Evolutionary conservation across 2,329 filamentous ascomycete species (phyloP).

Genomic region (Epichloe gansuensis): DNA sequence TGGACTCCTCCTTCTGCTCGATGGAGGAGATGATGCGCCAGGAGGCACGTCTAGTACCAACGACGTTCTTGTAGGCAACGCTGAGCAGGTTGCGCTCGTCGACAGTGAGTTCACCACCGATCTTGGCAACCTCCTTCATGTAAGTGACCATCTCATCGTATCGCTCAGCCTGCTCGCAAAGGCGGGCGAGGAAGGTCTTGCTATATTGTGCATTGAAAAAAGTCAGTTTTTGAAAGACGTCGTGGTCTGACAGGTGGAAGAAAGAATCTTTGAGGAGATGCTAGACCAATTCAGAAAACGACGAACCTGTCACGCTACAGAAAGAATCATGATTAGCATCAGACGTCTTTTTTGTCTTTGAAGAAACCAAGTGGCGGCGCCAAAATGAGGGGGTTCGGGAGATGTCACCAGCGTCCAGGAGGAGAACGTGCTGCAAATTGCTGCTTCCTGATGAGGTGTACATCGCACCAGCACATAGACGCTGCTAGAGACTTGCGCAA

Average conservation of each 20-base stretch:
- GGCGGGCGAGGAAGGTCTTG: conserved; percentile 99
- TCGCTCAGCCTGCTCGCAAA: conserved; percentile 99
- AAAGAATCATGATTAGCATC: conserved; percentile 24
- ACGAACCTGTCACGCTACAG: conserved; percentile 57
- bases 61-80: conserved; percentile 99
- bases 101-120: conserved; percentile 68
- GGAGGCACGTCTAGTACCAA: conserved; percentile 93
- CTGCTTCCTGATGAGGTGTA: neutral
- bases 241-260: conserved; percentile 5
- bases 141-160: conserved; percentile 99
- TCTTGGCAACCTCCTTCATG: conserved; percentile 99
- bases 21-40: conserved; percentile 99
- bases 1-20: conserved; percentile 99
- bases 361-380: conserved; percentile 4
- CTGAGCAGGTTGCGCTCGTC: conserved; percentile 98
- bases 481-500: neutral
- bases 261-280: conserved; percentile 8
- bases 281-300: conserved; percentile 6
- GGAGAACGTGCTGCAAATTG: neutral
- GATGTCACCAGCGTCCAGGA: neutral
- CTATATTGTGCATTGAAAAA: conserved; percentile 32
- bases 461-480: neutral
- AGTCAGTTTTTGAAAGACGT: conserved; percentile 14
- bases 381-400: conserved; percentile 3
- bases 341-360: neutral